Conservation (phyloP, 306 rosid genomes). For the Rosa multiflora region DNA sequence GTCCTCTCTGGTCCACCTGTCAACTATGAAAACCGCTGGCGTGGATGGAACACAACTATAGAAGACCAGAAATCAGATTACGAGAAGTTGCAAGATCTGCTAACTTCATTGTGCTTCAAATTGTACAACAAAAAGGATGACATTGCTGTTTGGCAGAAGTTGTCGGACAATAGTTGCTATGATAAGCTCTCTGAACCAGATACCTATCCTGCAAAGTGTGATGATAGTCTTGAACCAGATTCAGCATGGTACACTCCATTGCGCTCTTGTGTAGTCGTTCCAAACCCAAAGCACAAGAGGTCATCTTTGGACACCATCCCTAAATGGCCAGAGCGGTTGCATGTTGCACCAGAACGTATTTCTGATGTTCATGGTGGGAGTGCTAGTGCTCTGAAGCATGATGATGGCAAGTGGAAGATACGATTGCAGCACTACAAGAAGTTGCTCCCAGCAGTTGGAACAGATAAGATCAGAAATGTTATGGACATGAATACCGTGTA, state of each 20-base stretch:
- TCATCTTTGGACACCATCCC: conserved; percentile 49
- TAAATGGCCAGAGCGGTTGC: conserved; percentile 85
- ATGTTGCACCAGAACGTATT: conserved; percentile 66
- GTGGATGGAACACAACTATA: conserved; percentile 91
- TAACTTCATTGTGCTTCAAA: conserved; percentile 83
- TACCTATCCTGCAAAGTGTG: conserved; percentile 80
- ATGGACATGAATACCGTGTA: conserved; percentile 94
- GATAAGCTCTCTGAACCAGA: conserved; percentile 53
- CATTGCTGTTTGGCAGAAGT: conserved; percentile 92
- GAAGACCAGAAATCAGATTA: conserved; percentile 88
- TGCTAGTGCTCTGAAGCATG: conserved; percentile 64
- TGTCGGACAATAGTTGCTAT: conserved; percentile 63
- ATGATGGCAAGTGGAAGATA: conserved; percentile 77
- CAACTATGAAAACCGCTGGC: conserved; percentile 81
- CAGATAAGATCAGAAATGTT: conserved; percentile 76
- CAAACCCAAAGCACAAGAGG: conserved; percentile 59
- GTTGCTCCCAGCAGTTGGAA: conserved; percentile 82
- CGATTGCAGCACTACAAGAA: conserved; percentile 79
- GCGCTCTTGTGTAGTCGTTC: conserved; percentile 76
- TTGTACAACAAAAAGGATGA: conserved; percentile 87
- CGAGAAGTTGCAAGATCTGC: conserved; percentile 69
- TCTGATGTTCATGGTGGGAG: conserved; percentile 54
- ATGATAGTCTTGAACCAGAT: conserved; percentile 87
- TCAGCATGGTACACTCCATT: conserved; percentile 97
- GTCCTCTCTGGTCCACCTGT: conserved; percentile 95